Percentiles rank a stretch among this genome's conserved stretches.
These are phyloP conservation scores for Allium sativum DNA, from an alignment of 106 monocot species.

Conservation along the genomic window DNA sequence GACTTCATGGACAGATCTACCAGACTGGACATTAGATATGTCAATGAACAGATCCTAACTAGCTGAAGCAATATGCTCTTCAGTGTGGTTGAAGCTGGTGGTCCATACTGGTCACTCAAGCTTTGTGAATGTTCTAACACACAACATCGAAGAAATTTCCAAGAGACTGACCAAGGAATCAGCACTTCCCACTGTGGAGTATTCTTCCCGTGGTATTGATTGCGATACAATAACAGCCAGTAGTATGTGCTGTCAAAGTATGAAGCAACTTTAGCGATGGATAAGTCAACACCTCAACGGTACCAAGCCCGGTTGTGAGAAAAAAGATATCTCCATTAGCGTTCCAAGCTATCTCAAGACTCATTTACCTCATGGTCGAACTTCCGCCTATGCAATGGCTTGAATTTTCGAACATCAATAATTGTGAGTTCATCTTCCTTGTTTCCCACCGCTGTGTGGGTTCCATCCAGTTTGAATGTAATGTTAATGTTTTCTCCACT, in stretches of 20 bases:
- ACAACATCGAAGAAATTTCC: constrained; percentile 83
- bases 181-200: constrained; percentile 98
- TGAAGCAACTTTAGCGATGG: constrained; percentile 70
- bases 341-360: constrained; percentile 97
- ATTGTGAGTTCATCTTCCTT: constrained; percentile 99
- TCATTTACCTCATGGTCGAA: constrained; percentile 74
- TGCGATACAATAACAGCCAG: constrained; percentile 96
- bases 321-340: constrained; percentile 91
- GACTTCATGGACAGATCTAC: constrained; percentile 80
- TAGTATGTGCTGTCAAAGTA: constrained; percentile 84
- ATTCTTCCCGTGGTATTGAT: constrained; percentile 90
- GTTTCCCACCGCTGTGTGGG: constrained; percentile 89
- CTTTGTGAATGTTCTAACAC: constrained; percentile 88
- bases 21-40: constrained; percentile 76
- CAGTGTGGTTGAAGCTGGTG: constrained; percentile 80
- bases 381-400: constrained; percentile 71
- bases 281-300: constrained; percentile 80
- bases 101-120: constrained; percentile 99
- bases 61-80: constrained; percentile 89
- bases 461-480: constrained; percentile 90
- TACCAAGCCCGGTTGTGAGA: constrained; percentile 93
- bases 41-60: constrained; percentile 94
- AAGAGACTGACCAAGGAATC: constrained; percentile 95
- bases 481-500: constrained; percentile 99
- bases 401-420: constrained; percentile 93